These are phyloP conservation scores for Lecanicillium sp. DNA, from an alignment of 2,329 filamentous ascomycete species.

Conservation along the genomic window DNA sequence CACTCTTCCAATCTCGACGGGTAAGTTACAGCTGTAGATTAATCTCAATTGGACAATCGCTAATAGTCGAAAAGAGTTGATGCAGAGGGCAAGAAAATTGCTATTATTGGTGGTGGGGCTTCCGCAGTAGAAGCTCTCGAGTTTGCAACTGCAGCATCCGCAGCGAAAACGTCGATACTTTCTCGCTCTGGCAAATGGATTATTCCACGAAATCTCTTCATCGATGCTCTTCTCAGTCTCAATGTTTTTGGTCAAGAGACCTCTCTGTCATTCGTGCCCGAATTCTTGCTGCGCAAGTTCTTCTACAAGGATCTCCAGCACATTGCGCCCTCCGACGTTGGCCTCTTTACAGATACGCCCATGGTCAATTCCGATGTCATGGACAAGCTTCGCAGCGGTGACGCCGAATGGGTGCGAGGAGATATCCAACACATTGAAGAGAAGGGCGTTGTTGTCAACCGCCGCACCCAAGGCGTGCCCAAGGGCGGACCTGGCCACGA, in stretches of 20 bases:
- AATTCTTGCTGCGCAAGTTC: slow-evolving; percentile 63
- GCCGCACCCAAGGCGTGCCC: slow-evolving; percentile 62
- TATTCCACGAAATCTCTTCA: slow-evolving; percentile 68
- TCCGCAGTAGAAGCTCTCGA: slow-evolving; percentile 77
- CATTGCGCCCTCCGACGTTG: slow-evolving; percentile 60
- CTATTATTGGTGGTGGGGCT: slow-evolving; percentile 67
- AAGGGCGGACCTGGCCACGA: slow-evolving; percentile 65
- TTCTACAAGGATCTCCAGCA: slow-evolving; percentile 78
- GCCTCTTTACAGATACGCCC: slow-evolving; percentile 75
- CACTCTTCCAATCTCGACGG: slow-evolving; percentile 70
- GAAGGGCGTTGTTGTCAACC: slow-evolving; percentile 61
- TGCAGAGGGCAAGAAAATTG: slow-evolving; percentile 65
- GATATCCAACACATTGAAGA: slow-evolving; percentile 63
- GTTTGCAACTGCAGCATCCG: slow-evolving; percentile 61
- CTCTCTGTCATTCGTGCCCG: slow-evolving; percentile 67
- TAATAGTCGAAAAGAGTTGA: slow-evolving; percentile 41
- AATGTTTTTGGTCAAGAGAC: slow-evolving; percentile 78
- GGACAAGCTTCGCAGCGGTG: slow-evolving; percentile 61
- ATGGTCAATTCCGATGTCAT: slow-evolving; percentile 84
- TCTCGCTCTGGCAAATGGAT: slow-evolving; percentile 81
- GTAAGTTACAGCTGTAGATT: slow-evolving; percentile 16
- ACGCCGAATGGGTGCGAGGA: slow-evolving; percentile 71
- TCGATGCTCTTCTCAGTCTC: slow-evolving; percentile 64
- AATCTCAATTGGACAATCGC: background rate
- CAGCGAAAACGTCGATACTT: slow-evolving; percentile 62